Base-by-base conservation (phyloP, 2,329 filamentous ascomycete genomes). In the Trichoderma hamatum region DNA sequence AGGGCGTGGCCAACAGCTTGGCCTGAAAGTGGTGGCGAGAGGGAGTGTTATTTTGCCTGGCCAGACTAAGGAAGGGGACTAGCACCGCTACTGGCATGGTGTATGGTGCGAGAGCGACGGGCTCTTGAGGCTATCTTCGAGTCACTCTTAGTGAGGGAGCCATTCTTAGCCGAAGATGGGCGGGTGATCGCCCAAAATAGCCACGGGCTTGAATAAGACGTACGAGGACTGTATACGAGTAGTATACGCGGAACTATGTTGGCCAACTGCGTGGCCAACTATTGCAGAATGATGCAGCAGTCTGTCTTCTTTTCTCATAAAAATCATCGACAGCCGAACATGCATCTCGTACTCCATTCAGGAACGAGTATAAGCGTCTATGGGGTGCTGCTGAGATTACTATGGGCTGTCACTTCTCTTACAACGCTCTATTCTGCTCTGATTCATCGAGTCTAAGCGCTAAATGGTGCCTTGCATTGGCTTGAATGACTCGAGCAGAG, bases 151-250 rank as follows among this genome's bases (percentile, higher is more conserved):
- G 49, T 54, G 51, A 21, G 62, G 54, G 16, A 32, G 59, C 59
- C 58, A 58, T 67, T 67, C 63, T 67, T 67, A 67, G 32, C 63
- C 54, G 54, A 51, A 58, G 28, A 67, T 64, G 59, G 52, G 67
- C 67, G 67, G 67, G 60, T 69, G 67, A 69, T 69, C 59, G 67
- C 51, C 67, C 28, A 52, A n/a, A 43, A 43, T 16, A 52, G 64
- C 55, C 30, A 52, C 24, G 54, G 30, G n/a, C 30, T 51, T 32
- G 55, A 34, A 46, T 26, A 59, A 39, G 51, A 67, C 28, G 28
- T 30, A 3, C 28, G 43, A 16, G 24, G n/a, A n/a, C n/a, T n/a
- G n/a, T 26, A 66, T 46, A 43, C 36, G 14, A 28, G 14, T 13
- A 49, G 21, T n/a, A 49, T 24, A 49, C 11, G 46, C 46, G 21